Evolutionary conservation across 176 grass and related monocot species (phyloP).

Genomic region (Juncus inflexus): DNA sequence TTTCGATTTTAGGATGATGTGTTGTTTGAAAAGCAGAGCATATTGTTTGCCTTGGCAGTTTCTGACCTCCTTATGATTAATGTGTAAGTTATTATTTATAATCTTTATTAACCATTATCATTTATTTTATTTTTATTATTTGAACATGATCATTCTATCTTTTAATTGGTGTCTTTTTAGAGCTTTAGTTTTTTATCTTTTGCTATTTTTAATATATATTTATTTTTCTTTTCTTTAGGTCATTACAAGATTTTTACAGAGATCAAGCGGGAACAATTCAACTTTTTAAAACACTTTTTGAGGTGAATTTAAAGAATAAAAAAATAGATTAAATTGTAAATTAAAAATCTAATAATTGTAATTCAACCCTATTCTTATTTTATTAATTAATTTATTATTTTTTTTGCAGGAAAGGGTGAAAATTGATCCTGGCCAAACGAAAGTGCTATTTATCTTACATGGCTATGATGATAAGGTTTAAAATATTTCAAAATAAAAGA

Average conservation of each 20-base stretch:
- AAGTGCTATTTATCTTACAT: slow-evolving; percentile 27
- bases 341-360: slow-evolving; percentile 2
- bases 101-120: background rate
- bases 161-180: too few relatives aligned
- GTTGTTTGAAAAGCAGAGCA: slow-evolving; percentile 11
- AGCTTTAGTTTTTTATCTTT: background rate
- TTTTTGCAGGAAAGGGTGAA: slow-evolving; percentile 27
- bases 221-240: slow-evolving; percentile 15
- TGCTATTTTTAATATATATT: slow-evolving; percentile 3
- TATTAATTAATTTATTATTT: background rate
- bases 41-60: slow-evolving; percentile 14
- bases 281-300: slow-evolving; percentile 17
- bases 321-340: slow-evolving; percentile 14
- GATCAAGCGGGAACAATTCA: slow-evolving; percentile 13
- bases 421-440: slow-evolving; percentile 27
- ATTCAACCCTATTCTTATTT: background rate
- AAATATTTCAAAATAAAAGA: background rate
- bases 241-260: slow-evolving; percentile 15
- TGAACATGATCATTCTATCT: too few relatives aligned
- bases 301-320: slow-evolving; percentile 24
- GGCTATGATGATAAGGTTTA: slow-evolving; percentile 37
- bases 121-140: background rate
- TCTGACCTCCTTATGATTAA: slow-evolving; percentile 28
- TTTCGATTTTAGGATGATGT: slow-evolving; percentile 17
- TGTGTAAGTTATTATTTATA: slow-evolving; percentile 16